Evolutionary conservation across 208 protist species (phyloP), one percentile per base, ranked within the genome.

Genomic region (Leishmania tropica): DNA sequence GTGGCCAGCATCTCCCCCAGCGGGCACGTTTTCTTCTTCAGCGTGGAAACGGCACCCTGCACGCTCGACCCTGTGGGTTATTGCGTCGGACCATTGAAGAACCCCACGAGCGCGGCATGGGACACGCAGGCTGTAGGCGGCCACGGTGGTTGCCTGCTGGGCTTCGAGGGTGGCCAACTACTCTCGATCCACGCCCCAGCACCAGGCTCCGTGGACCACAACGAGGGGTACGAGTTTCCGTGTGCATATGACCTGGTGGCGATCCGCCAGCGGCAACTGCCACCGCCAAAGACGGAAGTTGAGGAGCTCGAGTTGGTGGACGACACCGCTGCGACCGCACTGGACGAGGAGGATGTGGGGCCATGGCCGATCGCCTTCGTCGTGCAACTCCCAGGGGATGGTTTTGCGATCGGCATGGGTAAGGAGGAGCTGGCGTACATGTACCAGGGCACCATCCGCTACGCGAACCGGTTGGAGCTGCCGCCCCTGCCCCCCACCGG

Each of bases 21-120:
- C 79, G 92, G 91, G 2, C 95, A 90, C 15, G 84, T 98, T n/a
- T 99, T 99, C 80, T 99, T 99, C 89, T 98, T 99, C 76, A 76
- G 81, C 1, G 86, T 96, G n/a, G 74, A 77, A 45, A 35, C 64
- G 58, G n/a, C 80, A 15, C 65, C 74, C 21, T 51, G 76, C 15
- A 84, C 56, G 48, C 83, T 96, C 45, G 13, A 75, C 62, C 93
- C 97, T 21, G 80, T 97, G 54, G 97, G 96, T 10, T 98, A 96
- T 83, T 96, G 95, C 75, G 78, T 76, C 7, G 65, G 94, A 15
- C 92, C 93, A 6, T 58, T 97, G 10, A 17, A 71, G 19, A 80
- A 89, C 68, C 90, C 88, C 37, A 83, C 81, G 6, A 95, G 90
- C 62, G 89, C 82, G 10, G 94, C 86, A 53, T 98, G 96, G 95